phyloP scores from a whole-genome alignment of 2,329 filamentous ascomycete genomes.

The Aureobasidium pullulans region DNA sequence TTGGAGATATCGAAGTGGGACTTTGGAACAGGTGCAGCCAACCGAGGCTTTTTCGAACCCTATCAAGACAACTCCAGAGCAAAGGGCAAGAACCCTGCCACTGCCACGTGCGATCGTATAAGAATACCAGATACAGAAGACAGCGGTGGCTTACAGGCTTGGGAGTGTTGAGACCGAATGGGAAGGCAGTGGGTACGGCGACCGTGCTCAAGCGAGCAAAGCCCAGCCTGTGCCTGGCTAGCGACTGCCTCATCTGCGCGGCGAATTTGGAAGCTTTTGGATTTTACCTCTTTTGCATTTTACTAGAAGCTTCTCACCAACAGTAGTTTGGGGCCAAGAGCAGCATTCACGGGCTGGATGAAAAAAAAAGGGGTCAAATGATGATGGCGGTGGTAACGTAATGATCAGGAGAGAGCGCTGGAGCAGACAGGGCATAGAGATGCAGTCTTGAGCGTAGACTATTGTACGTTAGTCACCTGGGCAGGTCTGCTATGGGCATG shows the following conservation, averaged over 20 bases:
- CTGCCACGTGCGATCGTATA: constrained; percentile 8
- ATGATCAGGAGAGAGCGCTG: not conserved
- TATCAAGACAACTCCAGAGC: not conserved
- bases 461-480: constrained; percentile 6
- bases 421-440: not conserved
- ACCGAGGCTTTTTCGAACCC: not conserved
- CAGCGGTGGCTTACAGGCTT: not conserved
- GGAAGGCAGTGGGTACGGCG: not conserved
- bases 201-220: constrained; percentile 7
- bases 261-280: constrained; percentile 11
- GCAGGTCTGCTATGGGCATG: constrained; percentile 5
- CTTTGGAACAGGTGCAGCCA: not conserved
- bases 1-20: not conserved
- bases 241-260: not conserved
- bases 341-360: not conserved
- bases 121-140: not conserved
- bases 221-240: constrained; percentile 8
- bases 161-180: not conserved
- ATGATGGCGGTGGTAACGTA: not conserved
- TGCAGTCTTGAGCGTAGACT: not conserved
- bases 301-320: constrained; percentile 9
- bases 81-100: not conserved
- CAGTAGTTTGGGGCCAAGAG: not conserved
- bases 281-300: not conserved
- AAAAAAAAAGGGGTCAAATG: not conserved